Percentiles rank a stretch among this genome's conserved stretches.
These are phyloP conservation scores for rapeseed (Brassica napus) DNA, from an alignment of 345 rosid genomes.

Conservation along the genomic window DNA sequence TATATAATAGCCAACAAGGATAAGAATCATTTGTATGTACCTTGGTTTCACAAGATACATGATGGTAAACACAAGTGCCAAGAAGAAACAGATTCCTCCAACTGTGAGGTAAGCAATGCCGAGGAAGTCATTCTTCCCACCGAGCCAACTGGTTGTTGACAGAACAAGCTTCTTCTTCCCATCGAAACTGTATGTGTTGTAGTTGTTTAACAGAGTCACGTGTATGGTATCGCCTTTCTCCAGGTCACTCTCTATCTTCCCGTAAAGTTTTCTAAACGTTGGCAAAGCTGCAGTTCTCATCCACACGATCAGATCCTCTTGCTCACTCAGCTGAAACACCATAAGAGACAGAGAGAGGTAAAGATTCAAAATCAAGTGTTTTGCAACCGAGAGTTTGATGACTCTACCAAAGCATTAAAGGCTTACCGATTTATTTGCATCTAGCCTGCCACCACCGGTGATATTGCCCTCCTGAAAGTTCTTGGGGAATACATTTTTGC, in stretches of 20 bases:
- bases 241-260: constrained; percentile 87
- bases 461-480: constrained; percentile 72
- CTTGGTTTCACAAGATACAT: constrained; percentile 92
- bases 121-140: constrained; percentile 95
- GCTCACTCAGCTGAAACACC: constrained; percentile 68
- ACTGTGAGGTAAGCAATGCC: constrained; percentile 96
- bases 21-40: constrained; percentile 39
- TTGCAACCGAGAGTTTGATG: not conserved
- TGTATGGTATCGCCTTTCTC: constrained; percentile 46
- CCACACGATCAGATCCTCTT: constrained; percentile 97
- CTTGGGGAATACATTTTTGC: constrained; percentile 70
- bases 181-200: constrained; percentile 90
- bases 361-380: constrained; percentile 21
- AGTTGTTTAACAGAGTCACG: constrained; percentile 63
- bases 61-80: constrained; percentile 76
- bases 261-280: constrained; percentile 93
- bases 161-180: constrained; percentile 96
- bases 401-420: not conserved
- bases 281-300: constrained; percentile 99
- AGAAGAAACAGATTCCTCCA: constrained; percentile 82
- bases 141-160: constrained; percentile 97
- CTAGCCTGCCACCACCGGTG: constrained; percentile 57
- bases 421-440: constrained; percentile 59
- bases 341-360: not conserved
- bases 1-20: not conserved